A percentile compares a stretch with the other conserved stretches of the same genome.
phyloP scores from a whole-genome alignment of 352 stramenopile species.

The Phytophthora cajani region DNA sequence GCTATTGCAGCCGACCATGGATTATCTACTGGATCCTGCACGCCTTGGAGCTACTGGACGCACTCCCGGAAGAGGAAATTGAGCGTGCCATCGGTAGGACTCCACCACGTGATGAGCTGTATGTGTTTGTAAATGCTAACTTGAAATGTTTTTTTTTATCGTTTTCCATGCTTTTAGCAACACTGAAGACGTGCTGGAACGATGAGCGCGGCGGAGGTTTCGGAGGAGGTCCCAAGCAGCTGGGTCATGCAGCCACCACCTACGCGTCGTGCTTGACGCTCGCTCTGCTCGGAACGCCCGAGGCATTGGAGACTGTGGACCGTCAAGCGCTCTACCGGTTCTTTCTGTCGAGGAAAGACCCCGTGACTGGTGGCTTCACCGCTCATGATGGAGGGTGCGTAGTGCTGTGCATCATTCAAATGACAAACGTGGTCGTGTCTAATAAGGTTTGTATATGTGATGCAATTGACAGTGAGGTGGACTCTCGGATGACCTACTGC shows the following conservation, averaged over 20 bases:
- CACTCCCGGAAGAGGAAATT: conserved; percentile 55
- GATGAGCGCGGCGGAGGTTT: conserved; percentile 86
- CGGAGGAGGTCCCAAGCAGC: conserved; percentile 92
- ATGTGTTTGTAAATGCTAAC: neutral
- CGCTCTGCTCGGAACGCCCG: conserved; percentile 89
- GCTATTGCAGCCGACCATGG: conserved; percentile 91
- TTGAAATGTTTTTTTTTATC: neutral
- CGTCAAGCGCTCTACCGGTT: conserved; percentile 86
- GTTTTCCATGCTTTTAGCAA: conserved; percentile 26
- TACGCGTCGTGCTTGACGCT: conserved; percentile 96
- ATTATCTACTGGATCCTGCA: conserved; percentile 99
- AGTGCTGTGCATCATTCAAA: neutral
- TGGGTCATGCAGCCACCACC: conserved; percentile 91
- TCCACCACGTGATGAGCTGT: neutral
- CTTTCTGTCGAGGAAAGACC: conserved; percentile 91
- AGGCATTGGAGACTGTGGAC: conserved; percentile 80
- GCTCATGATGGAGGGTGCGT: conserved; percentile 96
- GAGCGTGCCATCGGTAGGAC: conserved; percentile 49
- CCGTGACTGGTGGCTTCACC: conserved; percentile 90
- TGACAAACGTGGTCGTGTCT: neutral
- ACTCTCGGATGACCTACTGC: conserved; percentile 98
- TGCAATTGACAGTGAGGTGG: conserved; percentile 82
- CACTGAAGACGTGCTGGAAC: conserved; percentile 74
- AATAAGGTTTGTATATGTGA: neutral
- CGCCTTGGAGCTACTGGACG: conserved; percentile 93